Base-by-base conservation (phyloP, 2,329 filamentous ascomycete genomes). In the Didymella arachidicola region DNA sequence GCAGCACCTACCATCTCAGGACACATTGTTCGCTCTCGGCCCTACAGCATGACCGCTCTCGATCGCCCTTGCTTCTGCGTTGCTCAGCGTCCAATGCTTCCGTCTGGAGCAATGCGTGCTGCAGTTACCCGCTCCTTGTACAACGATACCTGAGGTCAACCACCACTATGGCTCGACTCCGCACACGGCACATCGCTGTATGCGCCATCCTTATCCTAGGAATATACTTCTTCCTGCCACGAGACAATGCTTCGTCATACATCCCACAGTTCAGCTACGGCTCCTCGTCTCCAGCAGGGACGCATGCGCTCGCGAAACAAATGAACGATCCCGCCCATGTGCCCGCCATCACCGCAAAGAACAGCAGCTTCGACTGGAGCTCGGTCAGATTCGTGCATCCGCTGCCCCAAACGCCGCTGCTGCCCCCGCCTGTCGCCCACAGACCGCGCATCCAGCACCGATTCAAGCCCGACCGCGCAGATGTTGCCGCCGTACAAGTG, bases 361-460 rank as follows among this genome's bases (percentile, higher is more conserved):
- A 67, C 42, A 72, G 69, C 57, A 72, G 67, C 47, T 75, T 76
- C 59, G 64, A 66, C 19, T 77, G 74, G 74, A 70, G 66, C 42
- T 64, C 67, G 1, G 68, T 74, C 26, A 61, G 67, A 22, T 70
- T 74, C 39, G 60, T 52, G 3, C 68, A 75, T 36, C 71, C 69
- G 4, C 73, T 65, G 5, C 61, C 62, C n/a, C 67, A 60, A 36
- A 68, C 63, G 46, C 72, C 72, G 3, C 64, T 64, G 19, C 54
- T 75, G 2, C 74, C 74, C 12, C 45, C 68, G 4, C 68, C 69
- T n/a, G 57, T 67, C 4, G 61, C 61, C 22, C 62, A 65, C 5
- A 72, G 76, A 5, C 74, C 75, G 10, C 68, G 66, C 18, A 76
- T 79, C 32, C 77, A 79, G 46, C 62, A 73, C 41, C 49, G 49